phyloP scores from a whole-genome alignment of 1,284 basidiomycete genomes.

The Naganishia albida region DNA sequence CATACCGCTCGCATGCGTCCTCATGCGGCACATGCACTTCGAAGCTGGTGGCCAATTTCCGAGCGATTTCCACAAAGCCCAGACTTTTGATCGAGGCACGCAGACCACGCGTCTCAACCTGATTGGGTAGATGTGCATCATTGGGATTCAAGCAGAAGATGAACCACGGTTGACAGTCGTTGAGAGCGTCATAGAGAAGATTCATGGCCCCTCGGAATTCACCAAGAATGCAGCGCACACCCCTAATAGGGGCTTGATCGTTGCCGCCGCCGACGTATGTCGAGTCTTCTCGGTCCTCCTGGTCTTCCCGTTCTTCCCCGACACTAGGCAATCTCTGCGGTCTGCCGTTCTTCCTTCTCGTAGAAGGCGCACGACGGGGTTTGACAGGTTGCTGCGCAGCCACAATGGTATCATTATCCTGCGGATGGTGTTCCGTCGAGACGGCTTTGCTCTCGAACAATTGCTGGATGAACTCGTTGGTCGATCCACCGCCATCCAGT shows the following conservation, averaged over 20 bases:
- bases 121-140: slow-evolving; percentile 89
- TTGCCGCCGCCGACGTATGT: slow-evolving; percentile 47
- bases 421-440: slow-evolving; percentile 83
- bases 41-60: slow-evolving; percentile 67
- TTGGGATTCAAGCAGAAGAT: slow-evolving; percentile 92
- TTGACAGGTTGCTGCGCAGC: slow-evolving; percentile 88
- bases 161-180: slow-evolving; percentile 89
- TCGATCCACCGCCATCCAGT: slow-evolving; percentile 60
- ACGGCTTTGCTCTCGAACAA: slow-evolving; percentile 86
- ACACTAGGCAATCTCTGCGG: slow-evolving; percentile 56
- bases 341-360: slow-evolving; percentile 63
- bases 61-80: slow-evolving; percentile 77
- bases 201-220: slow-evolving; percentile 82
- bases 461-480: slow-evolving; percentile 86
- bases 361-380: slow-evolving; percentile 89
- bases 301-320: slow-evolving; percentile 61
- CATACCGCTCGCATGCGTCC: slow-evolving; percentile 85
- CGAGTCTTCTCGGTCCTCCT: slow-evolving; percentile 60
- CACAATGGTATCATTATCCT: slow-evolving; percentile 90
- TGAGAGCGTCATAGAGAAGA: slow-evolving; percentile 81
- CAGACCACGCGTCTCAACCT: slow-evolving; percentile 85
- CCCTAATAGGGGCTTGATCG: slow-evolving; percentile 43
- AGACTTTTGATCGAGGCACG: slow-evolving; percentile 86
- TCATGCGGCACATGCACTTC: slow-evolving; percentile 82
- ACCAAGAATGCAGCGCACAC: slow-evolving; percentile 74